A percentile compares a stretch with the other conserved stretches of the same genome.
Conservation (phyloP, 164 flowering plant species). For the Paratinospora sagittata region DNA sequence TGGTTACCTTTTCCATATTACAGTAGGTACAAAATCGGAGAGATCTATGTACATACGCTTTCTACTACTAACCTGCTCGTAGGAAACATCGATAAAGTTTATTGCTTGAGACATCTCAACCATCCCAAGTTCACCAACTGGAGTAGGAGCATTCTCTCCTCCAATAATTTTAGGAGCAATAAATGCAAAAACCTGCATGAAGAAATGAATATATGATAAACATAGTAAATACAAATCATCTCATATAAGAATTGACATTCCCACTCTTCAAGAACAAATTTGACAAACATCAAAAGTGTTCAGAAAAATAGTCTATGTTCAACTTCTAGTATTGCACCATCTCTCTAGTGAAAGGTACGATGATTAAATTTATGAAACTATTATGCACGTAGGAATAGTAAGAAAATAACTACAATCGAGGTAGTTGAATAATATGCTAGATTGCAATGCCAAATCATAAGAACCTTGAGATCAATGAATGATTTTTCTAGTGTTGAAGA, state of each 20-base stretch:
- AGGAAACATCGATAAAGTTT: conserved; percentile 61
- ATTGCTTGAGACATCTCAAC: conserved; percentile 96
- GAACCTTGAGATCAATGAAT: no score
- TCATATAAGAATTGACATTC: no score
- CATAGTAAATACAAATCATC: conserved; percentile 4
- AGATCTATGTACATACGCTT: no score
- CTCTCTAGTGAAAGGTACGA: no score
- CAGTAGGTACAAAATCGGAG: no score
- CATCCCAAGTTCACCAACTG: conserved; percentile 96
- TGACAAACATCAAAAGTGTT: neutral
- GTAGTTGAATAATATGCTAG: neutral
- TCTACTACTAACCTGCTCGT: conserved; percentile 67
- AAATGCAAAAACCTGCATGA: conserved; percentile 81
- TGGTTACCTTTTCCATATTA: no score
- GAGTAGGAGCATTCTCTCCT: conserved; percentile 85
- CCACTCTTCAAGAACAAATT: neutral
- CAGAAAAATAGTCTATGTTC: neutral
- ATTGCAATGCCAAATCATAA: neutral
- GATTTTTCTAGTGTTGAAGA: no score
- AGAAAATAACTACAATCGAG: no score
- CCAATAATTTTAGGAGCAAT: conserved; percentile 97
- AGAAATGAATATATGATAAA: neutral
- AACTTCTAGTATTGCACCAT: no score
- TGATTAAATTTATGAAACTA: no score
- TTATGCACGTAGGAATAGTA: no score